Evolutionary conservation across 2,329 filamentous ascomycete genomes (phyloP), one percentile per base, ranked within the genome.

Genomic region (Colletotrichum acutatum): DNA sequence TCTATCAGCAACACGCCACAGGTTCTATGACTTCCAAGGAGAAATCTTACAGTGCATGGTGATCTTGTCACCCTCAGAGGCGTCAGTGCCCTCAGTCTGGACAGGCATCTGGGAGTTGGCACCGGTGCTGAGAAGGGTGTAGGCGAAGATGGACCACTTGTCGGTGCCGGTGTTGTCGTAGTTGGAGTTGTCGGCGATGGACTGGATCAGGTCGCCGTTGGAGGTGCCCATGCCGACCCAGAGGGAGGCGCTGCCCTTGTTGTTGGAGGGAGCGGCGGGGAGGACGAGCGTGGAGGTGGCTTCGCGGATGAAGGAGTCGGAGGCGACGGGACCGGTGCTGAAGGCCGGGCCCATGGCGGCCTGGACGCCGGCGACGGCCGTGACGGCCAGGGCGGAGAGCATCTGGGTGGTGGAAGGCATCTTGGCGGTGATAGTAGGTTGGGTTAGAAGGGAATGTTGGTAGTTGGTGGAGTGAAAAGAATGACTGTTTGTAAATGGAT

Each of bases 191-290:
- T 85, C 84, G 65, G 83, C 81, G 32, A 87, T 85, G 4, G 84
- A 85, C 79, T 87, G 85, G 70, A 87, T 84, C 76, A 87, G 74
- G 68, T 86, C 82, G 28, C 83, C 84, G n/a, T 82, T 82, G 4
- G 82, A 83, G 5, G 84, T 86, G 4, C 84, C 85, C 84, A 86
- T 86, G 14, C 86, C 85, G 19, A 86, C 83, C 86, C 85, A 87
- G 22, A 87, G 68, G 79, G 84, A 84, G 24, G 82, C 75, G 66
- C 82, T 80, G 34, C 83, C 83, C 5, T 77, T 78, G 52, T 79
- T 80, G 46, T 80, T 79, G 42, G 77, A 81, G 1, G 85, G 84
- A 1, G 77, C 75, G 0, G 80, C 76, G 4, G 85, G 85, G 4
- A 86, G 79, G 19, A 84, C 76, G 19, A 87, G 79, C 6, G 84